Percentiles rank a stretch among this genome's conserved stretches.
Conservation (phyloP, 805 yeast genomes). For the Schwanniomyces yamadae region DNA sequence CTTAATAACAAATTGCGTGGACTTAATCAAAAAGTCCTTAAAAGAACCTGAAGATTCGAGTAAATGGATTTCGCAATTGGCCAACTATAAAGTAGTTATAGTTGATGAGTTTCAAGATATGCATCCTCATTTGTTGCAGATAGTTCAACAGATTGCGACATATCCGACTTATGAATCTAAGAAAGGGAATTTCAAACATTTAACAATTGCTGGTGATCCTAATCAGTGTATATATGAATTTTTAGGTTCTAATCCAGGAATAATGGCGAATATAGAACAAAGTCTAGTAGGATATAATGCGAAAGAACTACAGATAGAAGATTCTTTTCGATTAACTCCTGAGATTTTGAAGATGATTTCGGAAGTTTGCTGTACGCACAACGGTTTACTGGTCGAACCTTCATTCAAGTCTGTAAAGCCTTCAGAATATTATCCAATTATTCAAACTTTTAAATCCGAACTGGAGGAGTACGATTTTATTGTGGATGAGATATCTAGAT, state of each 20-base stretch:
- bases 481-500: slow-evolving; percentile 42
- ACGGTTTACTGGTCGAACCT: slow-evolving; percentile 1
- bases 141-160: slow-evolving; percentile 39
- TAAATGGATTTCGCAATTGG: slow-evolving; percentile 20
- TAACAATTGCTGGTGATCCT: slow-evolving; percentile 70
- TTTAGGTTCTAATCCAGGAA: slow-evolving; percentile 49
- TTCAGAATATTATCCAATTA: slow-evolving; percentile 23
- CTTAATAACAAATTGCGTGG: slow-evolving; percentile 30
- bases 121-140: slow-evolving; percentile 47
- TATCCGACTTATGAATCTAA: slow-evolving; percentile 25
- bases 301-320: slow-evolving; percentile 38
- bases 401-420: slow-evolving; percentile 14
- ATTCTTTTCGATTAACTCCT: slow-evolving; percentile 63
- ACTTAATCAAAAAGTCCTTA: slow-evolving; percentile 22
- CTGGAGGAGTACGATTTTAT: slow-evolving; percentile 45
- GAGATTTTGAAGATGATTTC: slow-evolving; percentile 50
- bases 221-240: slow-evolving; percentile 71
- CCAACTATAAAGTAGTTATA: slow-evolving; percentile 38
- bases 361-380: slow-evolving; percentile 14
- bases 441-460: slow-evolving; percentile 14
- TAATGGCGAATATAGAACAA: slow-evolving; percentile 24
- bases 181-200: slow-evolving; percentile 38
- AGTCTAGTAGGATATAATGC: slow-evolving; percentile 19
- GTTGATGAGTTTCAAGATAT: slow-evolving; percentile 79
- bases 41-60: slow-evolving; percentile 13